Percentiles rank a stretch among this genome's conserved stretches.
These are phyloP conservation scores for Cyclotella baltica DNA, from an alignment of 108 stramenopile genomes.

Conservation along the genomic window DNA sequence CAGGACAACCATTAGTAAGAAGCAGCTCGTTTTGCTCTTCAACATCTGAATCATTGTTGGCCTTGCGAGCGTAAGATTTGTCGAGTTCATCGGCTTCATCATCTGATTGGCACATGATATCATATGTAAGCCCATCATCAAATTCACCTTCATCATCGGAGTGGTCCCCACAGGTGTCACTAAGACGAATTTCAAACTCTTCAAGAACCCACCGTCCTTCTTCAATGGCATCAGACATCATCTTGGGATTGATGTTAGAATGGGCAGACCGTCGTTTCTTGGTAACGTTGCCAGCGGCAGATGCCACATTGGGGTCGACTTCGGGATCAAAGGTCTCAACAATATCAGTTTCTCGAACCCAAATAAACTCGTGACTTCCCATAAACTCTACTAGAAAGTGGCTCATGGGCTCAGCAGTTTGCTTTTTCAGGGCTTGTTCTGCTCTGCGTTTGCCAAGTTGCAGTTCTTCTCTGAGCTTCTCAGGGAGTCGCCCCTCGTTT, in stretches of 20 bases:
- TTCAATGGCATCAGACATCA: constrained; percentile 73
- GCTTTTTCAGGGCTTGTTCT: constrained; percentile 67
- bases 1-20: constrained; percentile 75
- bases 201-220: constrained; percentile 79
- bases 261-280: constrained; percentile 76
- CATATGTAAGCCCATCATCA: constrained; percentile 69
- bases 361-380: constrained; percentile 91
- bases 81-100: constrained; percentile 77
- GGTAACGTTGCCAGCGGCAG: constrained; percentile 48
- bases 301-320: constrained; percentile 72
- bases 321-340: constrained; percentile 85
- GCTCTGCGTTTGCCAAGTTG: constrained; percentile 75
- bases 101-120: constrained; percentile 77
- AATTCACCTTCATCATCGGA: constrained; percentile 62
- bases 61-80: constrained; percentile 26
- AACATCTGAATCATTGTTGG: constrained; percentile 57
- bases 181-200: constrained; percentile 70
- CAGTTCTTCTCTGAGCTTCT: constrained; percentile 74
- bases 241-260: constrained; percentile 62
- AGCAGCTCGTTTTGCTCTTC: constrained; percentile 84
- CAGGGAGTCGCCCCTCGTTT: constrained; percentile 85
- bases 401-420: constrained; percentile 69
- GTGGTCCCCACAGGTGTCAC: constrained; percentile 64
- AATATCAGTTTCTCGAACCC: constrained; percentile 87
- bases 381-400: constrained; percentile 91